Percentiles rank a stretch among this genome's conserved stretches.
Evolutionary conservation across 768 basidiomycete species (phyloP).

Genomic region (Russula sp.): DNA sequence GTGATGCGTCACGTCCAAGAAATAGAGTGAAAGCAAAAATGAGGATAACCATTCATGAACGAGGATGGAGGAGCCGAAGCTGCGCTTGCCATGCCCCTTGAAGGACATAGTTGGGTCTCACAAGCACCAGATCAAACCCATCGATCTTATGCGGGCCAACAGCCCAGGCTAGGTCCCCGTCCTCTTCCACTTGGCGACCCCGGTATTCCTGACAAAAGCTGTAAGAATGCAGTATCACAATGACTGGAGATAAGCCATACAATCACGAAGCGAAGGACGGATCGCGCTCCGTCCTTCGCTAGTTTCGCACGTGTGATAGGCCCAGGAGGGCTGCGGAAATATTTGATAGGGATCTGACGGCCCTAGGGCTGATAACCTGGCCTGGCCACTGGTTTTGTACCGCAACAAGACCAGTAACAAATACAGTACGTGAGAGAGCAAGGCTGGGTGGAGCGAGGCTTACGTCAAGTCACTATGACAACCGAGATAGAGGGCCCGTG

Average conservation of each 20-base stretch:
- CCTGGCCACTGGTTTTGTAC: conserved; percentile 63
- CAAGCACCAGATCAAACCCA: conserved; percentile 61
- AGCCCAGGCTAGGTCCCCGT: conserved; percentile 53
- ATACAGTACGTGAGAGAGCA: conserved; percentile 13
- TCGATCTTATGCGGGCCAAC: conserved; percentile 51
- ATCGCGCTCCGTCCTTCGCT: conserved; percentile 74
- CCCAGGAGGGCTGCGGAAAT: conserved; percentile 68
- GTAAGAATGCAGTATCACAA: not conserved
- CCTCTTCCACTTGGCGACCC: conserved; percentile 56
- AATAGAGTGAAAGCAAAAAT: not conserved
- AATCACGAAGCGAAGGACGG: conserved; percentile 59
- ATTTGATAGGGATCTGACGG: conserved; percentile 74
- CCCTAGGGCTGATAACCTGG: conserved; percentile 75
- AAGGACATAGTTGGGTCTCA: conserved; percentile 75
- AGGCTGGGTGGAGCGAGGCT: conserved; percentile 23
- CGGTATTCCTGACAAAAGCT: conserved; percentile 34
- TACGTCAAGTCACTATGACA: conserved; percentile 40
- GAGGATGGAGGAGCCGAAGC: conserved; percentile 40
- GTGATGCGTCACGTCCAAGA: not conserved
- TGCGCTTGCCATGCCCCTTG: conserved; percentile 81
- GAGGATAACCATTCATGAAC: not conserved
- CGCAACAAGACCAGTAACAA: conserved; percentile 12
- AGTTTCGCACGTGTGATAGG: conserved; percentile 72
- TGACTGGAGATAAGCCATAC: conserved; percentile 33
- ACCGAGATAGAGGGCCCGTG: conserved; percentile 76